Evolutionary conservation across 2,329 filamentous ascomycete genomes (phyloP), one percentile per base, ranked within the genome.

Genomic region (Microascus cirrosus): DNA sequence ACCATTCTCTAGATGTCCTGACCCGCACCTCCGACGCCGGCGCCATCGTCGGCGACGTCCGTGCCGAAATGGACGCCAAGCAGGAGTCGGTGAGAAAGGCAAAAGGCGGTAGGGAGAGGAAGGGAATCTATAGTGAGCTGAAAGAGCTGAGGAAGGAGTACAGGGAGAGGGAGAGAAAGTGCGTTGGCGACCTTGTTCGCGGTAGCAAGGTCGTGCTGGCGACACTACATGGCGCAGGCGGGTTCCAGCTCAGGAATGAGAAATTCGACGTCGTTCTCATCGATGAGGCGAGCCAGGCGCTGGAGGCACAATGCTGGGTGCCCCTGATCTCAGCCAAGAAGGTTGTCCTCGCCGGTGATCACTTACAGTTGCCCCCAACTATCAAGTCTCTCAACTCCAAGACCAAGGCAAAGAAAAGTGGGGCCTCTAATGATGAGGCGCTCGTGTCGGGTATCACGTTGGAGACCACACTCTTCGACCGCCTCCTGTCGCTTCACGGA

Each of bases 231-330:
- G 94, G 94, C 2, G 87, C 93, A 1, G 94, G 94, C 10, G 89
- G 92, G 0, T 87, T 84, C 64, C 90, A 96, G 71, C 75, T 96
- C 35, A 85, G 84, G 60, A 81, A 85, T 61, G 84, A 95, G 66
- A 75, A 82, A 56, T 99, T 99, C 62, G 94, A 99, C 69, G 88
- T 96, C 4, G 89, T 99, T 32, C 85, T 99, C 60, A 90, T 99
- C 59, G 94, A 99, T 66, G 94, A 99, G 73, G 94, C 92, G 4
- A 95, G 89, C 68, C 94, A 99, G 70, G 94, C 94, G 1, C 77
- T 97, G 11, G 94, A 99, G 72, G 92, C 94, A 0, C 93, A 97
- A 71, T 96, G 92, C 73, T 99, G 94, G 94, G 92, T 97, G 56
- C 86, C 94, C 12, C 73, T 99, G 53, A 73, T 96, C 20, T 80